Evolutionary conservation across 2,329 filamentous ascomycete species (phyloP), one percentile per base, ranked within the genome.

Genomic region (Thelonectria rubi): DNA sequence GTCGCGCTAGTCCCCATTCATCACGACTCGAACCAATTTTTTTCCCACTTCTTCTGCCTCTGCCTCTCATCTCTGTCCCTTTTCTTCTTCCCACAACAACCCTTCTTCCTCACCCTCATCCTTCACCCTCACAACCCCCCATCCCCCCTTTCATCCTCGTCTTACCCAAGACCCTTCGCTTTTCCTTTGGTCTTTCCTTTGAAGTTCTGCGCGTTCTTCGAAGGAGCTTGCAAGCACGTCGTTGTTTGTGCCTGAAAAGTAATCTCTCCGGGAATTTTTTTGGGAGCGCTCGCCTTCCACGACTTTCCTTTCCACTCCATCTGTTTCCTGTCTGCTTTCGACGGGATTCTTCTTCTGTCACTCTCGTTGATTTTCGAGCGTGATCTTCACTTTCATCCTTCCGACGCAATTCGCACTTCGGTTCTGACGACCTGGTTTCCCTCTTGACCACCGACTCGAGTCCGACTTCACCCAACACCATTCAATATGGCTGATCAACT

Each of bases 401-500:
- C 63, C 51, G 58, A 62, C 49, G 46, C 52, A 30, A 45, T 39
- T 62, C 51, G n/a, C 47, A 57, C 51, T 51, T 66, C 65, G 54
- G 59, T 63, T 70, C 65, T 64, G 55, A 65, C 65, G 66, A 62
- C 63, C 46, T 58, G 54, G 61, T 58, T 59, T 58, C 65, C 49
- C 58, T 66, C 60, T 64, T 32, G 55, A 64, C 62, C 55, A 64
- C 46, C 58, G 55, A 65, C 58, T 65, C 62, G 63, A 70, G 48
- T 49, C 58, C 65, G 55, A 65, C 58, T 58, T 52, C 60, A 72
- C 43, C 58, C 65, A 57, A 65, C 59, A 56, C 53, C 60, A 72
- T 73, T 73, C 81, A 89, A 79, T 76, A 93, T 93, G 91, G 91
- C 91, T 78, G 90, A 92, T 74, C 89, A 94, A 83, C 86, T 95